Evolutionary conservation across 805 yeast species (phyloP), one percentile per base, ranked within the genome.

Genomic region (Dipodascopsis uninucleata): DNA sequence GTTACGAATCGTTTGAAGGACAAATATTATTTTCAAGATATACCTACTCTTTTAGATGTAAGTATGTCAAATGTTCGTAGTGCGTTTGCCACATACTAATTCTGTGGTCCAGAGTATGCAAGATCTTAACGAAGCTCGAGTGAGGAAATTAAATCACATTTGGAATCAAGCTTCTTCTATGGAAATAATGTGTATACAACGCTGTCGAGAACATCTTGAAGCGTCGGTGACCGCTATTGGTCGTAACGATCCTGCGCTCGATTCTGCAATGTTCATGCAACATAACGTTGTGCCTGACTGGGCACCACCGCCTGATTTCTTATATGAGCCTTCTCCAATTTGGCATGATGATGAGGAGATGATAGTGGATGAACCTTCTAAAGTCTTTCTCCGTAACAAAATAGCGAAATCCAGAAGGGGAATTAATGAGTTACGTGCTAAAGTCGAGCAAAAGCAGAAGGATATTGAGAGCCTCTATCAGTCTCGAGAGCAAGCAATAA

Each of bases 301-400:
- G 97, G 72, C 71, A 35, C 97, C 88, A 57, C 97, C 97, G 1
- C 70, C 69, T 5, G 97, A 90, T 66, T 86, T 84, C 60, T 73
- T 78, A 54, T 93, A 84, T 59, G 76, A 85, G 52, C 96, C 97
- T 1, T 81, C 95, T 21, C 81, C 88, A 24, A 82, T 93, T 32
- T 93, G 98, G 98, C 97, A 90, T 65, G 98, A 93, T 60, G 97
- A 93, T 64, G 96, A 87, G 53, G 69, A 76, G 28, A 72, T 82
- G 52, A 74, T 79, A 1, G 70, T 74, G 4, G 74, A 75, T 34
- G 79, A 76, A 32, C 50, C 56, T 17, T 62, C 66, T 5, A 56
- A 63, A 43, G 52, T 57, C 36, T 61, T 52, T 41, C 55, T 70
- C 39, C 60, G 70, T 16, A 68, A 67, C 24, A 56, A 61, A 41